Evolutionary conservation across 2,329 filamentous ascomycete genomes (phyloP).

Genomic region (Helicocarpus griseus): DNA sequence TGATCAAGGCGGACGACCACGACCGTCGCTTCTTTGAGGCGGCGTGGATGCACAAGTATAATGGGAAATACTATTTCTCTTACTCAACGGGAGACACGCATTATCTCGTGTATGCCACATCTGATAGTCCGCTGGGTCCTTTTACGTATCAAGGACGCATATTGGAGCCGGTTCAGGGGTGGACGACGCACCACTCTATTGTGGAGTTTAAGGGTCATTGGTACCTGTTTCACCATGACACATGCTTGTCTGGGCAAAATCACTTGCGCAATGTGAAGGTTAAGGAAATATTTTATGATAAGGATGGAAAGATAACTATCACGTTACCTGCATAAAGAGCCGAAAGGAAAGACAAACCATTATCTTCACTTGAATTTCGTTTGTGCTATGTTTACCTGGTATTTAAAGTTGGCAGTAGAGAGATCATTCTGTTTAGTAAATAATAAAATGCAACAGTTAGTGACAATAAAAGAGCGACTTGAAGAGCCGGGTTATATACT

Average conservation of each 20-base stretch:
- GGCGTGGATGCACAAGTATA: conserved; percentile 67
- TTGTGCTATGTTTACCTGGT: too few species aligned
- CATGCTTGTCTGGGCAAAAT: conserved; percentile 58
- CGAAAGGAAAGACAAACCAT: too few species aligned
- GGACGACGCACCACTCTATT: conserved; percentile 75
- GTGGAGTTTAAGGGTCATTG: conserved; percentile 62
- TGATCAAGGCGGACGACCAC: conserved; percentile 58
- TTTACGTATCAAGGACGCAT: conserved; percentile 65
- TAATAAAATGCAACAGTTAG: too few species aligned
- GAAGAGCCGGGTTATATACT: too few species aligned
- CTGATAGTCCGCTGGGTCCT: conserved; percentile 56
- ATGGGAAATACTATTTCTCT: conserved; percentile 62
- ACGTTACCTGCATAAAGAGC: conserved; percentile 8
- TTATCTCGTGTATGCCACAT: conserved; percentile 59
- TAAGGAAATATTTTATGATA: conserved; percentile 63
- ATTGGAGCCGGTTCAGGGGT: conserved; percentile 65
- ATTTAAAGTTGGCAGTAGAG: too few species aligned
- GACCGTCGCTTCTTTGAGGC: conserved; percentile 71
- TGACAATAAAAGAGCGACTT: too few species aligned
- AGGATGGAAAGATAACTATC: conserved; percentile 49
- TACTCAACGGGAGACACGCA: conserved; percentile 74
- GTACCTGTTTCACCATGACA: conserved; percentile 71
- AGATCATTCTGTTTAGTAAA: too few species aligned
- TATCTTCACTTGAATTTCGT: too few species aligned
- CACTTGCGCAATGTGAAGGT: conserved; percentile 67